Evolutionary conservation across 164 flowering plant species (phyloP).

Genomic region (Vitis riparia): DNA sequence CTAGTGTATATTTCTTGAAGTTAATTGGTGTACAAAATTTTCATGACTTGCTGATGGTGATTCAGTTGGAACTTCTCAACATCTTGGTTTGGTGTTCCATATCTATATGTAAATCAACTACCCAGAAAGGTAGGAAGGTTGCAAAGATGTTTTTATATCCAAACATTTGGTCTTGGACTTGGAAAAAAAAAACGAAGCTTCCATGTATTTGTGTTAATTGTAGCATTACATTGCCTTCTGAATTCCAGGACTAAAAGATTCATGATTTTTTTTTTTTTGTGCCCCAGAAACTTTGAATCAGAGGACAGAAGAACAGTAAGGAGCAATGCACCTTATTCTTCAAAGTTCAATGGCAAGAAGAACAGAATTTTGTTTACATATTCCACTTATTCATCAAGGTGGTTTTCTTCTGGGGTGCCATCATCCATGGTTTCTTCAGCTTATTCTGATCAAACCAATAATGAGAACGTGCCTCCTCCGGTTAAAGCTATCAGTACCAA

Average conservation of each 20-base stretch:
- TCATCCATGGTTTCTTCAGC: constrained; percentile 24
- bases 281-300: constrained; percentile 25
- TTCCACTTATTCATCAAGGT: constrained; percentile 11
- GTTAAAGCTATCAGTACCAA: constrained; percentile 10
- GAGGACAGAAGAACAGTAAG: constrained; percentile 8
- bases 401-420: constrained; percentile 16
- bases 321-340: background rate
- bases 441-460: constrained; percentile 20
- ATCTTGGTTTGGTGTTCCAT: too few relatives aligned
- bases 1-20: too few relatives aligned
- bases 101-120: too few relatives aligned
- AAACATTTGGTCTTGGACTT: background rate
- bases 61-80: too few relatives aligned
- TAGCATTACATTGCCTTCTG: background rate
- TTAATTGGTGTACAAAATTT: too few relatives aligned
- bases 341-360: constrained; percentile 20
- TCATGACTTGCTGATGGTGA: too few relatives aligned
- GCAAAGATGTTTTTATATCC: background rate
- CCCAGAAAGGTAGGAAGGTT: too few relatives aligned
- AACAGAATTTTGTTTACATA: constrained; percentile 14
- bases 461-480: constrained; percentile 13
- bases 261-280: background rate
- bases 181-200: background rate
- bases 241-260: background rate
- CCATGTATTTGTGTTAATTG: background rate